These are phyloP conservation scores for Trichosporon inkin DNA, from an alignment of 1,284 basidiomycete genomes.

Conservation along the genomic window DNA sequence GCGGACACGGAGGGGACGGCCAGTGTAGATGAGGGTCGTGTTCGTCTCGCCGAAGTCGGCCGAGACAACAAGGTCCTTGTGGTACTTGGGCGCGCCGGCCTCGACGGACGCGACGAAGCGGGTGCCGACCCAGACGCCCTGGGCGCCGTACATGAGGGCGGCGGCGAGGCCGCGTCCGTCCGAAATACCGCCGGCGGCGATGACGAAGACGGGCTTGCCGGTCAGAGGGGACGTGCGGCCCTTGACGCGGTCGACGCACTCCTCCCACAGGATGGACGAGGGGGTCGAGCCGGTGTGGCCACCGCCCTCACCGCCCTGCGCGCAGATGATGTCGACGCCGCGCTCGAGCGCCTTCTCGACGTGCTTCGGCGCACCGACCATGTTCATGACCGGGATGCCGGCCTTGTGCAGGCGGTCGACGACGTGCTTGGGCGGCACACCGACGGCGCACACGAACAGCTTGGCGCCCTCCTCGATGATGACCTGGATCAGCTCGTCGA, in stretches of 20 bases:
- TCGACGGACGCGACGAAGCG: slow-evolving; percentile 82
- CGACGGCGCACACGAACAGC: slow-evolving; percentile 75
- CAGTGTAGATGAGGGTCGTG: slow-evolving; percentile 58
- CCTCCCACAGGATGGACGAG: slow-evolving; percentile 53
- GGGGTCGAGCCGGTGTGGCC: slow-evolving; percentile 55
- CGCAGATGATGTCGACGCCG: slow-evolving; percentile 82
- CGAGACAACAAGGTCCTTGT: slow-evolving; percentile 61
- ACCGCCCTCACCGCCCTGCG: slow-evolving; percentile 80
- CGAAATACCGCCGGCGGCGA: slow-evolving; percentile 80
- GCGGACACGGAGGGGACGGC: slow-evolving; percentile 75
- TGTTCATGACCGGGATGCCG: slow-evolving; percentile 80
- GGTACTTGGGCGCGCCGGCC: slow-evolving; percentile 71
- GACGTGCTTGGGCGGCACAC: slow-evolving; percentile 70
- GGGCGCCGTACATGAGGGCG: slow-evolving; percentile 75
- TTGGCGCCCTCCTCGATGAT: slow-evolving; percentile 78
- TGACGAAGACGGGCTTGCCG: slow-evolving; percentile 70
- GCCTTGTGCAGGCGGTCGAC: slow-evolving; percentile 74
- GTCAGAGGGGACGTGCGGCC: slow-evolving; percentile 70
- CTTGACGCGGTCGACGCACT: slow-evolving; percentile 74
- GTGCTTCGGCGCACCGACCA: slow-evolving; percentile 86
- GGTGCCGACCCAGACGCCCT: slow-evolving; percentile 83
- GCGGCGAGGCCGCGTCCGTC: slow-evolving; percentile 79
- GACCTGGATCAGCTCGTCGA: slow-evolving; percentile 66
- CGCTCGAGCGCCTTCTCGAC: slow-evolving; percentile 70
- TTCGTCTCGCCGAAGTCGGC: slow-evolving; percentile 26